Evolutionary conservation across 371 early-diverging fungal genomes (phyloP), one percentile per base, ranked within the genome.

Genomic region (Mucor lusitanicus): DNA sequence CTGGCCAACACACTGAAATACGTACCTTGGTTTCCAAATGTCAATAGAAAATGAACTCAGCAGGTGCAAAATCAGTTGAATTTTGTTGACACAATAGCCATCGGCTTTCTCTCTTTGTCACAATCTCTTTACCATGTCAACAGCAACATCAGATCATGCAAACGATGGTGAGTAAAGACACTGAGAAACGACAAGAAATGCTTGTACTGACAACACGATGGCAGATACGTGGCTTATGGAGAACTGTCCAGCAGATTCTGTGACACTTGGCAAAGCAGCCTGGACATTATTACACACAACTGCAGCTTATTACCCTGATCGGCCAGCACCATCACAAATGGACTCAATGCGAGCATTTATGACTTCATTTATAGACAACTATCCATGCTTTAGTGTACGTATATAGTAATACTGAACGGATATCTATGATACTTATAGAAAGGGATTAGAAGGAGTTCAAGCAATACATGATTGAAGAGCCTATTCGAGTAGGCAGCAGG

Each of bases 231-330:
- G 68, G 68, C 19, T 6, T 15, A 12, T 15, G 21, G 65, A 74
- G 44, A 87, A 85, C 21, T 96, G 95, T 76, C 97, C 97, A n/a
- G 90, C 94, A 0, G 95, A 95, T 76, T 85, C 88, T 8, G 79
- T 82, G 48, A 83, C 85, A 58, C 90, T 99, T 15, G 99, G 99
- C 32, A 82, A 89, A 28, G 85, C 94, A 3, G 95, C 99, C 0
- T 99, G 99, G 99, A 96, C 97, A 3, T 93, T 99, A 67, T 81
- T 99, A 44, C 99, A 99, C 79, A 98, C 99, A 1, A 94, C 98
- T 88, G 98, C 98, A 12, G 96, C 99, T 0, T 97, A 97, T 79
- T 99, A 97, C 76, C 99, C 99, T 0, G 92, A 94, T 19, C 75
- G 81, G 15, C 97, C 99, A 0, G 88, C 92, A 0, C 68, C 76